Conservation (phyloP, 352 stramenopile species). For the Phytophthora pluvialis region DNA sequence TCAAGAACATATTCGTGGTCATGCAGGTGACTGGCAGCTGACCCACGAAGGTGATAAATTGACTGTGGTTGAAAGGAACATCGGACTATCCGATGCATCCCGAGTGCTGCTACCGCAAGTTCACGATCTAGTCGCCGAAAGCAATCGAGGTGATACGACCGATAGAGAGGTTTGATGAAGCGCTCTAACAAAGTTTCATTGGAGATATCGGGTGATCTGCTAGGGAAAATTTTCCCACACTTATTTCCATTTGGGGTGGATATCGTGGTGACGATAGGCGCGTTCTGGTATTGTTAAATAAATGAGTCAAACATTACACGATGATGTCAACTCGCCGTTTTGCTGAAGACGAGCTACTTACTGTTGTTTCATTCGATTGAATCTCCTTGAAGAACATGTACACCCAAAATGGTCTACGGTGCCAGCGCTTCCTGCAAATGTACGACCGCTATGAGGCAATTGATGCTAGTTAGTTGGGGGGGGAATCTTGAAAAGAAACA, state of each 20-base stretch:
- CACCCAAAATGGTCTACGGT: background rate
- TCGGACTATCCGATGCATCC: slow-evolving; percentile 1
- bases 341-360: background rate
- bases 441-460: too few relatives aligned
- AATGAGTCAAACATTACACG: slow-evolving; percentile 15
- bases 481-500: too few relatives aligned
- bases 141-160: background rate
- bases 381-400: background rate
- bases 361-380: background rate
- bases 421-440: background rate
- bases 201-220: background rate
- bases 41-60: background rate
- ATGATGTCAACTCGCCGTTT: too few relatives aligned
- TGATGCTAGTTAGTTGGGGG: too few relatives aligned
- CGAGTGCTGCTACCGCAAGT: background rate
- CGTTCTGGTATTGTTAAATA: slow-evolving; percentile 1
- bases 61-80: slow-evolving; percentile 1
- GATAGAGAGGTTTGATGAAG: background rate
- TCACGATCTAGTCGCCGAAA: too few relatives aligned
- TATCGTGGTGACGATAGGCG: slow-evolving; percentile 7
- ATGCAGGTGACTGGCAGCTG: background rate
- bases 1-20: slow-evolving; percentile 6
- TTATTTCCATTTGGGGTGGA: slow-evolving; percentile 10
- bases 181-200: background rate
- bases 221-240: slow-evolving; percentile 10